Base-by-base conservation (phyloP, 129 eudicot species). In the Chrysanthemum makinoi region DNA sequence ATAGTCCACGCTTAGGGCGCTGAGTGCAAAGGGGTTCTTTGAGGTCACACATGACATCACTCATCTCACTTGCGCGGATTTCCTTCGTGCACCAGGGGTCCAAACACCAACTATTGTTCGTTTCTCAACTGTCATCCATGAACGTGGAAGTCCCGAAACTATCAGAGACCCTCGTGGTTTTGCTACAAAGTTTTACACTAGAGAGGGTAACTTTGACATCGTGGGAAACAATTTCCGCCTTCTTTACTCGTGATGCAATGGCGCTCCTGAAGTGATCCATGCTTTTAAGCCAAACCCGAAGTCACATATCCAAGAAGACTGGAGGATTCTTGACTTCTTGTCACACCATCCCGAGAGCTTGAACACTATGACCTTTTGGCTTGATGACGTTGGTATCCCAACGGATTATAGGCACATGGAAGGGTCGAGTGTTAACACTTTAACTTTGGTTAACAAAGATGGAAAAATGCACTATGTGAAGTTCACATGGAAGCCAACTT, bases 31-130 rank as follows among this genome's bases (percentile, higher is more conserved):
- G 83, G 96, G 96, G 3, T 90, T 90, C 70, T 90, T 90, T 44
- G 96, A 90, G 82, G 96, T 90, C 79, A 90, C 96, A 33, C 95
- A 90, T 74, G 96, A 90, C 59, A 78, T 90, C 49, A 66, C 91
- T 10, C 81, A 85, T 73, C 95, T 90, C 63, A 76, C 96, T 2
- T 90, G 96, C 70, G 96, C 96, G n/a, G 96, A 90, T 81, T 90
- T 90, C 72, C 87, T 90, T 7, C 82, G 91, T 15, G 91, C 95
- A 5, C 96, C 95, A 0, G 96, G 95, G 0, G 96, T 87, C 74
- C 96, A 90, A 55, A 90, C 96, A 44, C 96, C 96, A 12, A 82
- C 84, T n/a, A 90, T 90, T 62, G 95, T 90, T 66, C 96, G 96
- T 46, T 90, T 90, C 80, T 90, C 96, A 13, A 90, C 96, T 9